phyloP scores from a whole-genome alignment of 2,329 filamentous ascomycete species.

The Beauveria caledonica region DNA sequence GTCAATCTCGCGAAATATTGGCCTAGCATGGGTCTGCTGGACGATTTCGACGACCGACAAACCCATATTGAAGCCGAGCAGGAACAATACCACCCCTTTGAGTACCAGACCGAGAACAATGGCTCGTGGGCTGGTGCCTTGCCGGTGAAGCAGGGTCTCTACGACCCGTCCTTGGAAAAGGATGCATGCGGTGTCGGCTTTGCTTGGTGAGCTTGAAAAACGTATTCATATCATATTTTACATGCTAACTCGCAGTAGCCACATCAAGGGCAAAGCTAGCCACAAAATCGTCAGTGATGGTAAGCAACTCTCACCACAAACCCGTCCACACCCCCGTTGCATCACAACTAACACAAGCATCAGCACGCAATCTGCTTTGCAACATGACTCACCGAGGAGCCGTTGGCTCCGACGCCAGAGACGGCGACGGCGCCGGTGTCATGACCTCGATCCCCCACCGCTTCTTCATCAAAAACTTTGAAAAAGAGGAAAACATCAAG shows the following conservation, averaged over 20 bases:
- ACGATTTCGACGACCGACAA: slow-evolving; percentile 62
- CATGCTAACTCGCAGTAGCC: slow-evolving; percentile 40
- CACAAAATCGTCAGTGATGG: slow-evolving; percentile 99
- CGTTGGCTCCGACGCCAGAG: slow-evolving; percentile 93
- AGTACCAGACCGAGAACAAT: slow-evolving; percentile 82
- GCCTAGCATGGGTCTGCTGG: slow-evolving; percentile 62
- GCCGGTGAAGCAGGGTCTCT: slow-evolving; percentile 96
- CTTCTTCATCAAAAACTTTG: slow-evolving; percentile 98
- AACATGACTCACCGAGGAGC: slow-evolving; percentile 99
- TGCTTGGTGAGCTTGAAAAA: slow-evolving; percentile 63
- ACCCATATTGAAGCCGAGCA: slow-evolving; percentile 51
- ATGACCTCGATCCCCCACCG: slow-evolving; percentile 99
- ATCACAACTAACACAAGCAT: neutral
- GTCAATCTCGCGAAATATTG: slow-evolving; percentile 27
- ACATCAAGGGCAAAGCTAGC: slow-evolving; percentile 94
- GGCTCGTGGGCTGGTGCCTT: slow-evolving; percentile 87
- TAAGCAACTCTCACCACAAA: slow-evolving; percentile 35
- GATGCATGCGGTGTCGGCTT: slow-evolving; percentile 99
- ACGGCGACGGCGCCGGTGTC: slow-evolving; percentile 96
- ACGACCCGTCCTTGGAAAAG: slow-evolving; percentile 92
- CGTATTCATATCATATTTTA: neutral
- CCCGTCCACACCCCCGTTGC: neutral
- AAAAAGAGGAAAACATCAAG: slow-evolving; percentile 78
- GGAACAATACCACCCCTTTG: slow-evolving; percentile 61
- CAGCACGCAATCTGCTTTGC: slow-evolving; percentile 87